Evolutionary conservation across 805 yeast species (phyloP).

Genomic region (Cyberlindnera americana): DNA sequence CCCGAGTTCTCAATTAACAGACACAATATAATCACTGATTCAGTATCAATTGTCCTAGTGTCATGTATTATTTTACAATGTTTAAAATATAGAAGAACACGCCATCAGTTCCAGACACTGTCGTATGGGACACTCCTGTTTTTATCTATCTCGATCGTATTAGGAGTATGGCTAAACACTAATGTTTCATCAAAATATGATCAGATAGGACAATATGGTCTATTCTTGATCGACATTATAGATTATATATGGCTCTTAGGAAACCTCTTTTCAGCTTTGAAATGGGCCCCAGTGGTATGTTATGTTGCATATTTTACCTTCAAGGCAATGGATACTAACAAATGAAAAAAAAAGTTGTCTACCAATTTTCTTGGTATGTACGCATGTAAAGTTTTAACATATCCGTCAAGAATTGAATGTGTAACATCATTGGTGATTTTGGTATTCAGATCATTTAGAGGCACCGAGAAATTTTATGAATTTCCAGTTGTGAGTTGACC

Average conservation of each 20-base stretch:
- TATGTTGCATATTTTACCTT: not conserved
- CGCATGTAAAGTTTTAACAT: not conserved
- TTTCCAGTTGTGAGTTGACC: conserved; percentile 6
- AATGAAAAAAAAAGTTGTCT: conserved; percentile 25
- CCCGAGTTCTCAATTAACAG: conserved; percentile 28
- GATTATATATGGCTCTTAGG: conserved; percentile 39
- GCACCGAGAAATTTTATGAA: not conserved
- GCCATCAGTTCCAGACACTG: conserved; percentile 36
- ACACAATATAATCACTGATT: conserved; percentile 21
- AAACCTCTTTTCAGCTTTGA: conserved; percentile 25
- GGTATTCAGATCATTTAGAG: not conserved
- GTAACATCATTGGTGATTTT: not conserved
- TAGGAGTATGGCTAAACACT: conserved; percentile 4
- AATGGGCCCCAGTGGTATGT: conserved; percentile 37
- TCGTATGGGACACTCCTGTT: conserved; percentile 22
- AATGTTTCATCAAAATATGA: not conserved
- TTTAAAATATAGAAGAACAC: conserved; percentile 27
- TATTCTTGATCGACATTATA: conserved; percentile 38
- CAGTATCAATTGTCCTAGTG: conserved; percentile 12
- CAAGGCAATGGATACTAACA: not conserved
- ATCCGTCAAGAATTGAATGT: conserved; percentile 1
- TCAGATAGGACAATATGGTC: conserved; percentile 29
- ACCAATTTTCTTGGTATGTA: conserved; percentile 13
- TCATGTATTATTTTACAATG: conserved; percentile 29
- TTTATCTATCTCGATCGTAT: not conserved